Base-by-base conservation (phyloP, 306 rosid species). In the Mucuna pruriens region DNA sequence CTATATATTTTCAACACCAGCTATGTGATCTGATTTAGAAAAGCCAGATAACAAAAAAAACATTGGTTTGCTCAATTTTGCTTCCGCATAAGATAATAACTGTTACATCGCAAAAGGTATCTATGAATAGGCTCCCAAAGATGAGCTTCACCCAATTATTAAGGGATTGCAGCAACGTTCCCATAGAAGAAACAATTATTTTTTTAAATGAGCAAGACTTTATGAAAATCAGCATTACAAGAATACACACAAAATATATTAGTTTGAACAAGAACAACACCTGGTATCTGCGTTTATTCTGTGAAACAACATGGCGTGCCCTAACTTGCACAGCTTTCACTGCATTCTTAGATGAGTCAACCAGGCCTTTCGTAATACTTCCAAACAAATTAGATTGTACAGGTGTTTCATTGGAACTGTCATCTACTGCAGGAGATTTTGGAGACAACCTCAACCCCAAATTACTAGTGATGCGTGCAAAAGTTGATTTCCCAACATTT, bases 281-380 rank as follows among this genome's bases (percentile, higher is more conserved):
- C 98, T 96, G 98, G 80, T 96, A 96, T 86, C 99, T 90, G 85
- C 98, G 94, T 81, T 96, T 96, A 81, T 96, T 96, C 86, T 93
- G 99, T 74, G 99, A 96, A 77, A 96, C 99, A 76, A 65, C 97
- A 87, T 96, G 99, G 5, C 99, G 93, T 51, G 98, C 99, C 87
- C 90, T 96, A 68, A 92, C 97, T 88, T 96, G 99, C 76, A 96
- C 98, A 77, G 99, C 98, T 87, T 96, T 96, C 86, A 96, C 97
- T 7, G 98, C 99, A 87, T 82, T 96, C 88, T 71, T 93, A 22
- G 99, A 96, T 73, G 98, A 82, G 82, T 96, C 98, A 55, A 93
- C 97, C 36, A 96, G 80, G 73, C 99, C 98, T 82, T 87, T 96
- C 5, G 99, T 86, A 44, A 96, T 83, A 62, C 84, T 89, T 81